Conservation (phyloP, 345 rosid genomes). For the Lepidium didymum region DNA sequence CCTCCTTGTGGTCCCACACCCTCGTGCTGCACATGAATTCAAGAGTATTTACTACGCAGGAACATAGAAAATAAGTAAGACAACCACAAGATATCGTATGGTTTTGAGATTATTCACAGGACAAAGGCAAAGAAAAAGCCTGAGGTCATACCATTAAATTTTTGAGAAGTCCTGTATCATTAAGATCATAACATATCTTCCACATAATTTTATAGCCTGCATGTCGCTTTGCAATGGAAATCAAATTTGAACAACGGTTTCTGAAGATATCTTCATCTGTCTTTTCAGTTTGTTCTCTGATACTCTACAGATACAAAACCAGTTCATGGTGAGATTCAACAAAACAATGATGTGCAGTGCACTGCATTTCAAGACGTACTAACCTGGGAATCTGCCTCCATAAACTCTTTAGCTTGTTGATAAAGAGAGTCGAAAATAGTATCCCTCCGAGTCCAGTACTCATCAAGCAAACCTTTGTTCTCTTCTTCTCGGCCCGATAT, state of each 20-base stretch:
- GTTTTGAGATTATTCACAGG: background rate
- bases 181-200: slow-evolving; percentile 78
- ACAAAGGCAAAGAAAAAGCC: background rate
- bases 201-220: slow-evolving; percentile 77
- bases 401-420: slow-evolving; percentile 50
- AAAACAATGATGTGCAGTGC: background rate
- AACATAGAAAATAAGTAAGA: background rate
- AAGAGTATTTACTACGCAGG: slow-evolving; percentile 1
- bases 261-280: slow-evolving; percentile 42
- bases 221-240: slow-evolving; percentile 66
- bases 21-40: slow-evolving; percentile 50
- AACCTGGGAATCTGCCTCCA: slow-evolving; percentile 47
- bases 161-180: slow-evolving; percentile 66
- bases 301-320: slow-evolving; percentile 41
- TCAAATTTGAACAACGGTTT: slow-evolving; percentile 62
- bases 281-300: slow-evolving; percentile 33
- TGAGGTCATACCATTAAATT: slow-evolving; percentile 66
- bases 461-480: slow-evolving; percentile 55
- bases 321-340: slow-evolving; percentile 1
- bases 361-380: slow-evolving; percentile 1
- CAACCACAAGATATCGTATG: background rate
- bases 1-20: slow-evolving; percentile 91
- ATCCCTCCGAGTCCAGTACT: slow-evolving; percentile 76
- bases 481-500: slow-evolving; percentile 68
- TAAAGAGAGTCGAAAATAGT: slow-evolving; percentile 62